phyloP scores from a whole-genome alignment of 2,329 filamentous ascomycete species.

The Penicillium sumatraense region DNA sequence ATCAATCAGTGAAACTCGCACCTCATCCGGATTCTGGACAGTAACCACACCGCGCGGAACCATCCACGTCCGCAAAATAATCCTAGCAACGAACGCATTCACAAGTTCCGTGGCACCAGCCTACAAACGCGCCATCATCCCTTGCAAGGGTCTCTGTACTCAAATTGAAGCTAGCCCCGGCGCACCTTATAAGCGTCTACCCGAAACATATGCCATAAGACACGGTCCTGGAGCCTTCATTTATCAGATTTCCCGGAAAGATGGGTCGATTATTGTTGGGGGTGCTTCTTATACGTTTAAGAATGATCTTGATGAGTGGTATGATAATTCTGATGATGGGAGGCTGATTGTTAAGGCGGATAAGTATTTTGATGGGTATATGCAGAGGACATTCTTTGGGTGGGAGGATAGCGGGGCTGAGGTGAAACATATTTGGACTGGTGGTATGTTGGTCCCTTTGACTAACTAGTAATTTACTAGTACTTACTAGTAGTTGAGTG shows the following conservation, averaged over 20 bases:
- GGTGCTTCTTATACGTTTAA: conserved; percentile 58
- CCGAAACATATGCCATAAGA: conserved; percentile 62
- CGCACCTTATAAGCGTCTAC: conserved; percentile 31
- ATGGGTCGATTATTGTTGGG: conserved; percentile 62
- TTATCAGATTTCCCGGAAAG: conserved; percentile 66
- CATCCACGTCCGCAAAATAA: conserved; percentile 65
- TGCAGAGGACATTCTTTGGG: conserved; percentile 39
- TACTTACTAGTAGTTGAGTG: neutral
- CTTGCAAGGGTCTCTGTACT: conserved; percentile 64
- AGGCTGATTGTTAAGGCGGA: conserved; percentile 52
- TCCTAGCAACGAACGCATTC: conserved; percentile 86
- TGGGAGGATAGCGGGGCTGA: conserved; percentile 39
- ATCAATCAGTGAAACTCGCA: conserved; percentile 5
- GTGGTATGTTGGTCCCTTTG: conserved; percentile 19
- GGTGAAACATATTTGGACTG: conserved; percentile 38
- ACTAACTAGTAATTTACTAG: neutral
- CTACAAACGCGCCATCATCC: conserved; percentile 73
- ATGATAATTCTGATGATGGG: conserved; percentile 50
- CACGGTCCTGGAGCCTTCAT: conserved; percentile 56
- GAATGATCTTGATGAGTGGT: conserved; percentile 44
- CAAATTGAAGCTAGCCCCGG: conserved; percentile 31
- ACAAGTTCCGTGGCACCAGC: conserved; percentile 73
- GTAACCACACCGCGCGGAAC: conserved; percentile 59
- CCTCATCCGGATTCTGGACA: conserved; percentile 9
- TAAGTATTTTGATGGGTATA: conserved; percentile 43